These are phyloP conservation scores for Eimeria necatrix DNA, from an alignment of 169 alveolate genomes.

Conservation along the genomic window DNA sequence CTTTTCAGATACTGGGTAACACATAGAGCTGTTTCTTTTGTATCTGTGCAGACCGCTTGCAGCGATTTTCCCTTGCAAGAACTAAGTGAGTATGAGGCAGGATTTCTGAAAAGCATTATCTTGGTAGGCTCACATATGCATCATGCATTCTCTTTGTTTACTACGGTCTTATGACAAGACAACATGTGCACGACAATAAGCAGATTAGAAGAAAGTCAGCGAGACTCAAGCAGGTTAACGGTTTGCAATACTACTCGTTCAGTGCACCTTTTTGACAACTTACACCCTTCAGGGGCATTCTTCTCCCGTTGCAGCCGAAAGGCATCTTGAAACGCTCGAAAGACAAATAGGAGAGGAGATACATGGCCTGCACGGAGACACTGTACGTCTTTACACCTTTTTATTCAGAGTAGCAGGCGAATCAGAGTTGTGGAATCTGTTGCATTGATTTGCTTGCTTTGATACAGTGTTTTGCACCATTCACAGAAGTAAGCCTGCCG, in stretches of 20 bases:
- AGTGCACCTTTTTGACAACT: too few species aligned
- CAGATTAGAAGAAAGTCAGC: neutral
- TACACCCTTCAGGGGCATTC: slow-evolving; percentile 14
- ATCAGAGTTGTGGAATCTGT: too few species aligned
- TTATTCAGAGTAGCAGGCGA: neutral
- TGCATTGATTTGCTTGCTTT: too few species aligned
- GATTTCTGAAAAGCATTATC: slow-evolving; percentile 8
- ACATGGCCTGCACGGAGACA: neutral
- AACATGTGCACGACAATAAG: neutral
- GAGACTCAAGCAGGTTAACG: too few species aligned
- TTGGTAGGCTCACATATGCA: slow-evolving; percentile 3
- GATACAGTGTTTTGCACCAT: too few species aligned
- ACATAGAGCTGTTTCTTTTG: neutral
- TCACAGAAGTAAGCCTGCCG: too few species aligned
- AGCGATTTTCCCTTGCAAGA: neutral
- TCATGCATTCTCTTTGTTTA: neutral
- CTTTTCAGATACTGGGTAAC: too few species aligned
- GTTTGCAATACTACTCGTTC: too few species aligned
- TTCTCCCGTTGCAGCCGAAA: slow-evolving; percentile 20
- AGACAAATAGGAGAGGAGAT: neutral
- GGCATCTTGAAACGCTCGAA: slow-evolving; percentile 8
- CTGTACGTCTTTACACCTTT: neutral
- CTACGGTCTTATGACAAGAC: neutral
- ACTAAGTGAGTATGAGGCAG: slow-evolving; percentile 1
- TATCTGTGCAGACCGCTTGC: slow-evolving; percentile 5